Conservation (phyloP, 208 protist species). For the Endotrypanum monterogeii region DNA sequence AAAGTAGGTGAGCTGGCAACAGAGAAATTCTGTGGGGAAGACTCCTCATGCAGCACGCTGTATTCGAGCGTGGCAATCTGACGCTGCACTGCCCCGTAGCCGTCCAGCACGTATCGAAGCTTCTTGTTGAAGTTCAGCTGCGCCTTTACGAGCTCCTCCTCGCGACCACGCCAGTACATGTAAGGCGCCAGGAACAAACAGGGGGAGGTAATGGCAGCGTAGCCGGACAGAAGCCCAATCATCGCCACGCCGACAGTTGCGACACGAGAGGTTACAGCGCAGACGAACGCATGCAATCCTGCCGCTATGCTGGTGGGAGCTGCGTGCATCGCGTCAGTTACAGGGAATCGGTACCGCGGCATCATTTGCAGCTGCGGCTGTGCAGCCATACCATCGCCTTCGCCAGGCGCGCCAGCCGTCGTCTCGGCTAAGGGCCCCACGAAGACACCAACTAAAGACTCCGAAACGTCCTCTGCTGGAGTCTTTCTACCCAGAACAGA, state of each 20-base stretch:
- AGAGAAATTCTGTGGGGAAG: conserved; percentile 12
- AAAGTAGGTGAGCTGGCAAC: conserved; percentile 1
- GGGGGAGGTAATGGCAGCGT: conserved; percentile 71
- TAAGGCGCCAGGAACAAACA: conserved; percentile 45
- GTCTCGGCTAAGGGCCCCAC: background rate
- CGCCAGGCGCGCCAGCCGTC: background rate
- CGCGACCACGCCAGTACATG: conserved; percentile 37
- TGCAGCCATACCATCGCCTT: background rate
- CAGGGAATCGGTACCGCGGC: background rate
- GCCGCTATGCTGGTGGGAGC: background rate
- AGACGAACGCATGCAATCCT: conserved; percentile 15
- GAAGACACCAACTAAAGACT: background rate
- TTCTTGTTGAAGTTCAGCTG: conserved; percentile 46
- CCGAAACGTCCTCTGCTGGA: background rate
- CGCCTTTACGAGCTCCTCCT: conserved; percentile 34
- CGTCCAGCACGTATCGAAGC: conserved; percentile 58
- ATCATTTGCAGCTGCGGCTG: background rate
- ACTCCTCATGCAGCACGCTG: conserved; percentile 30
- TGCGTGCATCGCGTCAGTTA: background rate
- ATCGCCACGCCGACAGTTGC: conserved; percentile 57
- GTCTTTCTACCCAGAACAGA: background rate
- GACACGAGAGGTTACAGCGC: conserved; percentile 32
- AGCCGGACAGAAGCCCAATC: conserved; percentile 73
- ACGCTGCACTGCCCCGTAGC: conserved; percentile 51
- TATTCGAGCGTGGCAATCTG: conserved; percentile 54